Percentiles rank a stretch among this genome's conserved stretches.
phyloP scores from a whole-genome alignment of 441 rosid genomes.

The Populus hybrid region DNA sequence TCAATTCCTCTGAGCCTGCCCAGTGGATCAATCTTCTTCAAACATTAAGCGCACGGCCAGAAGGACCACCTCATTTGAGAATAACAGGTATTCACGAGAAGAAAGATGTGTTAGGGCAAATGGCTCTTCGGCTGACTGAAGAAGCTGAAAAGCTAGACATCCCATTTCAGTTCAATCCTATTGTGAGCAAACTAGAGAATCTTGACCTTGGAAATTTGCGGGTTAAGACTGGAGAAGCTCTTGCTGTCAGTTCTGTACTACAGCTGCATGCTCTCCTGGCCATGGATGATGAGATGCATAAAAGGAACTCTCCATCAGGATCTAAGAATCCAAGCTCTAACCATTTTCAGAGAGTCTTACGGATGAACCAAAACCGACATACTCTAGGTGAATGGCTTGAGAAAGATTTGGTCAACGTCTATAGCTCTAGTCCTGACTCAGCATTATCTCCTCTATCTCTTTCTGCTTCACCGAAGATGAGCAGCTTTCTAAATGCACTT shows the following conservation, averaged over 20 bases:
- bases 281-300: constrained; percentile 42
- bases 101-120: constrained; percentile 58
- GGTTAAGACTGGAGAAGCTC: constrained; percentile 72
- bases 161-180: constrained; percentile 61
- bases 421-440: constrained; percentile 47
- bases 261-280: constrained; percentile 64
- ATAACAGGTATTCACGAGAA: constrained; percentile 66
- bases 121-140: constrained; percentile 51
- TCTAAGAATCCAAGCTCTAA: constrained; percentile 30
- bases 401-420: constrained; percentile 41
- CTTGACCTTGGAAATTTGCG: constrained; percentile 51
- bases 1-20: constrained; percentile 58
- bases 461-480: constrained; percentile 51
- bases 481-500: constrained; percentile 56
- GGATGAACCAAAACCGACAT: constrained; percentile 40
- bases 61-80: constrained; percentile 72
- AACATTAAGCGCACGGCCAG: constrained; percentile 53
- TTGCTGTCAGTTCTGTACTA: constrained; percentile 63
- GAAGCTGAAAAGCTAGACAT: constrained; percentile 70
- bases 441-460: constrained; percentile 42
- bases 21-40: constrained; percentile 72
- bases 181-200: constrained; percentile 54
- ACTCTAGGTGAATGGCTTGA: constrained; percentile 66
- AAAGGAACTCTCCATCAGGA: constrained; percentile 37
- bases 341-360: constrained; percentile 30